Percentiles rank a stretch among this genome's conserved stretches.
Evolutionary conservation across 139 green algal species (phyloP).

Genomic region (Marvania coccoides): DNA sequence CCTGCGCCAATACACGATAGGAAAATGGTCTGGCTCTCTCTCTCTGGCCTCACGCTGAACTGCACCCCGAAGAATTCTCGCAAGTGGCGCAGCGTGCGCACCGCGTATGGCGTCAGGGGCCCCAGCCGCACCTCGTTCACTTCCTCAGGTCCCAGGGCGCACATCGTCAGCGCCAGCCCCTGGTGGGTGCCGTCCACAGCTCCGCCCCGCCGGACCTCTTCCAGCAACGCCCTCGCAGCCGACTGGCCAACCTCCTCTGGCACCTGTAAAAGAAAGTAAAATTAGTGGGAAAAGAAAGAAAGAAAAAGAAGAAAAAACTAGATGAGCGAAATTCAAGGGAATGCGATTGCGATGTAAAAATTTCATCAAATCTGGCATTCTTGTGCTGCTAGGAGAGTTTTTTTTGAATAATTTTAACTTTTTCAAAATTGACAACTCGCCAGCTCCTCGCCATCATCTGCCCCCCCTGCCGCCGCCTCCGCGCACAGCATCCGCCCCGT

Average conservation of each 20-base stretch:
- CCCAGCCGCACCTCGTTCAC: slow-evolving; percentile 77
- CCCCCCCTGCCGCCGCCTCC: slow-evolving; percentile 35
- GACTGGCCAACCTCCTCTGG: slow-evolving; percentile 80
- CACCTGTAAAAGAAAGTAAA: too few relatives aligned
- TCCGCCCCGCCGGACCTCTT: slow-evolving; percentile 82
- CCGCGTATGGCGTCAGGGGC: slow-evolving; percentile 76
- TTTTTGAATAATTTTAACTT: too few relatives aligned
- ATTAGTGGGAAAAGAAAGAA: too few relatives aligned
- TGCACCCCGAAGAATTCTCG: slow-evolving; percentile 85
- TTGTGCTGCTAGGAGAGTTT: too few relatives aligned
- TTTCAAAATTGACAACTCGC: too few relatives aligned
- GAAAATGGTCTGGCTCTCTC: slow-evolving; percentile 81
- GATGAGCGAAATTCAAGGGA: too few relatives aligned
- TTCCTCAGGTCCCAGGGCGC: slow-evolving; percentile 80
- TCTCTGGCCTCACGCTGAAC: slow-evolving; percentile 83
- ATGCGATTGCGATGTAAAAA: too few relatives aligned
- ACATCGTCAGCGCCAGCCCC: slow-evolving; percentile 75
- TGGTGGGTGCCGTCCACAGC: slow-evolving; percentile 81
- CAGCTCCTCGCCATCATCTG: slow-evolving; percentile 5
- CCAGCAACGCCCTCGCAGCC: slow-evolving; percentile 72
- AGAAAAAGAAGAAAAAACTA: too few relatives aligned
- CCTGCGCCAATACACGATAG: slow-evolving; percentile 83
- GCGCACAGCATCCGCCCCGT: slow-evolving; percentile 69
- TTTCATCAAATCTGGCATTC: too few relatives aligned
- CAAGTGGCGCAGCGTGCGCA: slow-evolving; percentile 79